Percentiles rank a stretch among this genome's conserved stretches.
Conservation (phyloP, 2,329 filamentous ascomycete species). For the Paraphoma chrysanthemicola region DNA sequence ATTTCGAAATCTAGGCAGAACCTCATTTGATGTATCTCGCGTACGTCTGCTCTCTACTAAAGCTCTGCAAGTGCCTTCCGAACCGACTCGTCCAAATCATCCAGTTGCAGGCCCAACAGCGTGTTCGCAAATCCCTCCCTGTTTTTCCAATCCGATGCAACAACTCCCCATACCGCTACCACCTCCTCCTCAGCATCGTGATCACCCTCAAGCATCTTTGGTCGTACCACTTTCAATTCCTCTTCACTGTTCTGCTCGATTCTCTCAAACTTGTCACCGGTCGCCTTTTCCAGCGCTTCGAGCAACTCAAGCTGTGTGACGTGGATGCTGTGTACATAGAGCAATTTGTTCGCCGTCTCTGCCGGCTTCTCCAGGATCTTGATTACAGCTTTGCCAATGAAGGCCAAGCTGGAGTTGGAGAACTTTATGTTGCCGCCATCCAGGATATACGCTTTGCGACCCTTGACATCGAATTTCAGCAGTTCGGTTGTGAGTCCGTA, state of each 20-base stretch:
- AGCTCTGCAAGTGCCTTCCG: slow-evolving; percentile 26
- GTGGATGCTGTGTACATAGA: slow-evolving; percentile 65
- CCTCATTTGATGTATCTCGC: no score
- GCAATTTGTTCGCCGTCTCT: slow-evolving; percentile 64
- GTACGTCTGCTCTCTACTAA: background rate
- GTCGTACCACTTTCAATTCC: slow-evolving; percentile 28
- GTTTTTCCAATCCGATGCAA: slow-evolving; percentile 42
- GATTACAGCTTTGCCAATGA: slow-evolving; percentile 62
- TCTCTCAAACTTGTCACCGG: slow-evolving; percentile 59
- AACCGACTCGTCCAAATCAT: slow-evolving; percentile 40
- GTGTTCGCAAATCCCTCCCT: slow-evolving; percentile 42
- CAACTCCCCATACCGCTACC: slow-evolving; percentile 43
- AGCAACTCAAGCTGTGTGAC: slow-evolving; percentile 67
- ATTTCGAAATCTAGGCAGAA: no score
- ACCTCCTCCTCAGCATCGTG: slow-evolving; percentile 40
- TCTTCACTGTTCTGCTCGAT: slow-evolving; percentile 48
- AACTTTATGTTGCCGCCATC: slow-evolving; percentile 65
- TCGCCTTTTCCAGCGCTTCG: slow-evolving; percentile 60
- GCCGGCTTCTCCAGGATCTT: slow-evolving; percentile 54
- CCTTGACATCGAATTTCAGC: slow-evolving; percentile 61
- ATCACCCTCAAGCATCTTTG: slow-evolving; percentile 44
- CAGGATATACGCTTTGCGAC: slow-evolving; percentile 61
- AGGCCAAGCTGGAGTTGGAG: slow-evolving; percentile 59
- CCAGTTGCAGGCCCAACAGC: slow-evolving; percentile 39
- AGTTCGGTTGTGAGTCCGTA: slow-evolving; percentile 59